Evolutionary conservation across 129 eudicot genomes (phyloP).

Genomic region (Heracleum sosnowskyi): DNA sequence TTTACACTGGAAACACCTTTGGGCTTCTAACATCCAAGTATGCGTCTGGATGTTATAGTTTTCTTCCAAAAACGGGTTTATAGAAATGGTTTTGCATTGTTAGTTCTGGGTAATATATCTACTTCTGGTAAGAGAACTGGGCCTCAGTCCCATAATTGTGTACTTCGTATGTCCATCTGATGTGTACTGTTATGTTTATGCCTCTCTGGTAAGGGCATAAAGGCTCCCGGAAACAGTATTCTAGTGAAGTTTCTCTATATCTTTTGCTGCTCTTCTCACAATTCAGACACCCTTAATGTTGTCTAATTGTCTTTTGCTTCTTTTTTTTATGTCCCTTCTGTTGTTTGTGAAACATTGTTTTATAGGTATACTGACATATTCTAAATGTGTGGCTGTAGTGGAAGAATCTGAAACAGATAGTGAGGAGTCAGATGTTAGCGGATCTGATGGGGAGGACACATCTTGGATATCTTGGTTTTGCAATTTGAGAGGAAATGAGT

Average conservation of each 20-base stretch:
- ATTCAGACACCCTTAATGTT: neutral
- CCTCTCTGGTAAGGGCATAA: neutral
- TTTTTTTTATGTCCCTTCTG: neutral
- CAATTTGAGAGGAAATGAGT: neutral
- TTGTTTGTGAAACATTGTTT: neutral
- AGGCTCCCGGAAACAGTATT: neutral
- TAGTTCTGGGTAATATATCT: neutral
- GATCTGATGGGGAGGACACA: constrained; percentile 8
- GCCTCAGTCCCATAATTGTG: neutral
- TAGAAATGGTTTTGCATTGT: neutral
- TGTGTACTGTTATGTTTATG: neutral
- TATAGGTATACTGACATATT: neutral
- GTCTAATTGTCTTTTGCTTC: neutral
- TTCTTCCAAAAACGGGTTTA: neutral
- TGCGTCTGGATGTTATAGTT: neutral
- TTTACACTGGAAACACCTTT: neutral
- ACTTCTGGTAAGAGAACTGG: neutral
- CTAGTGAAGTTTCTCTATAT: neutral
- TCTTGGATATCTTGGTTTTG: constrained; percentile 8
- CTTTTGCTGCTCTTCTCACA: neutral
- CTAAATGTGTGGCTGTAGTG: neutral
- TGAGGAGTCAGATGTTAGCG: constrained; percentile 2
- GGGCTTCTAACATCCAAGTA: neutral
- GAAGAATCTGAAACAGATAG: constrained; percentile 1
- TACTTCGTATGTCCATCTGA: neutral